Evolutionary conservation across 345 rosid species (phyloP).

Genomic region (Erysimum cheiranthoides): DNA sequence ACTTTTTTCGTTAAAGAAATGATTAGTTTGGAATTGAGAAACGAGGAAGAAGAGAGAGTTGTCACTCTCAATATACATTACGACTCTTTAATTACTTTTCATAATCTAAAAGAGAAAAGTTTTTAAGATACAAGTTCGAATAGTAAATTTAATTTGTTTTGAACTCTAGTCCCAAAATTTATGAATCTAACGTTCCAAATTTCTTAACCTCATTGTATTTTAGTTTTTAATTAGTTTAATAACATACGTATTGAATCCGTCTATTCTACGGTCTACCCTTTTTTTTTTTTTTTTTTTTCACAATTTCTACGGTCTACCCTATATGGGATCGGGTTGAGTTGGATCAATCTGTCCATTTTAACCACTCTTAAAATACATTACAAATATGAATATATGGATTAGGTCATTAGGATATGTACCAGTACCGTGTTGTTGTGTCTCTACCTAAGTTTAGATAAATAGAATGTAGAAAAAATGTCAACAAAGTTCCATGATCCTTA

Average conservation of each 20-base stretch:
- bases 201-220: not conserved
- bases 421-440: too few species aligned
- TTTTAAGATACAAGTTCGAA: not conserved
- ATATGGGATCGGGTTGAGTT: not conserved
- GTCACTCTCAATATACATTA: not conserved
- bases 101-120: too few species aligned
- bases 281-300: too few species aligned
- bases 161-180: not conserved
- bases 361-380: not conserved
- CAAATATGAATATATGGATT: not conserved
- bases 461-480: too few species aligned
- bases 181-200: not conserved
- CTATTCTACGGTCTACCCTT: too few species aligned
- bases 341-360: not conserved
- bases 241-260: too few species aligned
- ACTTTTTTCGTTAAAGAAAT: not conserved
- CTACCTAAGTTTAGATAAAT: too few species aligned
- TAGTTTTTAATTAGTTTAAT: not conserved
- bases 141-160: not conserved
- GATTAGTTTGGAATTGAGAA: too few species aligned
- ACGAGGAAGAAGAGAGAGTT: too few species aligned
- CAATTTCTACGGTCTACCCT: too few species aligned
- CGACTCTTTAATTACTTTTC: not conserved
- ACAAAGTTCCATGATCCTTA: too few species aligned
- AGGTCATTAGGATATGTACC: too few species aligned